Conservation (phyloP, 2,329 filamentous ascomycete genomes). For the Macrophomina tecta region DNA sequence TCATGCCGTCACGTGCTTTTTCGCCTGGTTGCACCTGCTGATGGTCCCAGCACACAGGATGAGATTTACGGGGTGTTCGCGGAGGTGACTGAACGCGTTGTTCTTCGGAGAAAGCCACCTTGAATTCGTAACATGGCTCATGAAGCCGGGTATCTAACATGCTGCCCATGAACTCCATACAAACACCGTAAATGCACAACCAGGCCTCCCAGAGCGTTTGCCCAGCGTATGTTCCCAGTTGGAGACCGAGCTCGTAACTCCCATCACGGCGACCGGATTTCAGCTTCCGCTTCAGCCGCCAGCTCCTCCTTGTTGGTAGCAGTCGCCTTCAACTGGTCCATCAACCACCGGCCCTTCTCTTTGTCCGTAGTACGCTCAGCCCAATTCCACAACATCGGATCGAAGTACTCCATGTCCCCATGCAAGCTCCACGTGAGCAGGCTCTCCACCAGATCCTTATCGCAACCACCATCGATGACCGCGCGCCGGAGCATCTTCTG, state of each 20-base stretch:
- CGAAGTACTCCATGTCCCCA: slow-evolving; percentile 1
- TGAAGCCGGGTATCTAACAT: slow-evolving; percentile 10
- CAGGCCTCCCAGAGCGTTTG: too few species aligned
- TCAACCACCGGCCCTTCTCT: slow-evolving; percentile 14
- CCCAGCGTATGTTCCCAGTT: neutral
- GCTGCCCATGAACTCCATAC: neutral
- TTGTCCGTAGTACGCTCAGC: neutral
- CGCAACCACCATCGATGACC: slow-evolving; percentile 3
- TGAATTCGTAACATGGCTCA: neutral
- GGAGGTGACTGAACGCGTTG: too few species aligned
- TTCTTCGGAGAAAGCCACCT: too few species aligned
- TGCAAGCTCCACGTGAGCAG: neutral
- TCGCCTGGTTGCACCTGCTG: too few species aligned
- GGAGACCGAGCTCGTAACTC: too few species aligned
- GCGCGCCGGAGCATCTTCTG: slow-evolving; percentile 8
- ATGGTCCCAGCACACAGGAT: too few species aligned
- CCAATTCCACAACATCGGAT: slow-evolving; percentile 24
- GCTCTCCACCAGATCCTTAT: neutral
- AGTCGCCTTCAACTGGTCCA: slow-evolving; percentile 1
- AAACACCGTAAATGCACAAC: neutral
- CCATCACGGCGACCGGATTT: neutral
- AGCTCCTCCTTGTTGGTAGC: neutral
- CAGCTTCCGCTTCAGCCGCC: neutral
- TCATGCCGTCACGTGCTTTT: neutral
- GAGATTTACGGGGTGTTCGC: too few species aligned